Percentiles rank a stretch among this genome's conserved stretches.
Evolutionary conservation across 2,329 filamentous ascomycete genomes (phyloP).

Genomic region (Bipolaris victoriae): DNA sequence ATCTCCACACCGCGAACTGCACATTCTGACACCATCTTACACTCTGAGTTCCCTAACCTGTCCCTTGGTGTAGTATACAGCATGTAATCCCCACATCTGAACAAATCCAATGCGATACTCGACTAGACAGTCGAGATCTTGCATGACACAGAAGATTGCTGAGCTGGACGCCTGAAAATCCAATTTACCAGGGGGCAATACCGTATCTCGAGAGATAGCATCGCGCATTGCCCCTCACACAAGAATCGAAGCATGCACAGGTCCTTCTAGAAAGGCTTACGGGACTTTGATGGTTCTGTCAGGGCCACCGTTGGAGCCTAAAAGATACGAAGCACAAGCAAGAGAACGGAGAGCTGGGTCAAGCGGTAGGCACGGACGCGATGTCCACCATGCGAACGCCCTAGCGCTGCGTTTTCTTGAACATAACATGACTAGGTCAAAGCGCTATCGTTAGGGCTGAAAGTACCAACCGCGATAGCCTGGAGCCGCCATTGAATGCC

Average conservation of each 20-base stretch:
- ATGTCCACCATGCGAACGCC: neutral
- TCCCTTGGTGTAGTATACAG: neutral
- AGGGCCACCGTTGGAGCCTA: neutral
- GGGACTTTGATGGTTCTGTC: neutral
- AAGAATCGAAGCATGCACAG: neutral
- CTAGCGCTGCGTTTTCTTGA: neutral
- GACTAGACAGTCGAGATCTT: neutral
- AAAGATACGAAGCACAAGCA: neutral
- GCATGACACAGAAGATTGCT: neutral
- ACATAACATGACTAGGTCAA: neutral
- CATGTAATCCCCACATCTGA: neutral
- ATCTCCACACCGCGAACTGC: neutral
- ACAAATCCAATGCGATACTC: neutral
- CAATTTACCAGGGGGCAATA: neutral
- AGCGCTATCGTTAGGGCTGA: neutral
- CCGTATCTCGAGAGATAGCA: neutral
- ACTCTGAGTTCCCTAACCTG: neutral
- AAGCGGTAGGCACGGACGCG: neutral
- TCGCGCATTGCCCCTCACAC: neutral
- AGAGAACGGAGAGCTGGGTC: neutral
- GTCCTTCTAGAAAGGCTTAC: neutral
- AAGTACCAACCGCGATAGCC: neutral
- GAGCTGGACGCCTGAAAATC: neutral
- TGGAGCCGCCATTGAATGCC: neutral
- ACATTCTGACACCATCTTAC: neutral